Conservation (phyloP, 148 eudicot species). For the Arctostaphylos glauca region DNA sequence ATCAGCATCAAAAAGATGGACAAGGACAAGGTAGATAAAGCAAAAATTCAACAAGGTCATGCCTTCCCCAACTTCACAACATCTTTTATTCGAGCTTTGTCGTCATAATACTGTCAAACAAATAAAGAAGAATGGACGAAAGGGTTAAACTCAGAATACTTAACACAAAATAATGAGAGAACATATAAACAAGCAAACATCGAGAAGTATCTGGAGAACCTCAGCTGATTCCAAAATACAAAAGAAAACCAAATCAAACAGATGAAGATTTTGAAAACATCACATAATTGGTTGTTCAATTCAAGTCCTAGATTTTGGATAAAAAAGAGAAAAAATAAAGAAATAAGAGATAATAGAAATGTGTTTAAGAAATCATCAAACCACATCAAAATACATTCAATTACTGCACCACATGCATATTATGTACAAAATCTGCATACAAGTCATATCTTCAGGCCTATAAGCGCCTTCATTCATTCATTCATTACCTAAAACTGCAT, state of each 20-base stretch:
- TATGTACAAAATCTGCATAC: neutral
- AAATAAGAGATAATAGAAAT: neutral
- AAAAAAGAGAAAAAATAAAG: neutral
- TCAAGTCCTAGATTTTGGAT: conserved; percentile 1
- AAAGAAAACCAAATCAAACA: neutral
- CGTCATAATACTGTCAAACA: conserved; percentile 75
- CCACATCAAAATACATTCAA: neutral
- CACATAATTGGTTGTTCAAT: neutral
- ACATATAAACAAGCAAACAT: neutral
- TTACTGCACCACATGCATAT: neutral
- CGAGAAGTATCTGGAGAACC: neutral
- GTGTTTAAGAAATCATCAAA: neutral
- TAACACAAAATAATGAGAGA: neutral
- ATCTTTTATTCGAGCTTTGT: conserved; percentile 78
- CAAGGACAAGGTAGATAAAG: conserved; percentile 1
- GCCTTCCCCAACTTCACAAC: conserved; percentile 70
- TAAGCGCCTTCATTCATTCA: neutral
- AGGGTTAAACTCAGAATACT: neutral
- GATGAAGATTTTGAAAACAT: neutral
- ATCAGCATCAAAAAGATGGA: conserved; percentile 2
- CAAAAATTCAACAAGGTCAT: conserved; percentile 14
- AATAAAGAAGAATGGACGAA: neutral
- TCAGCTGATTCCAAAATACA: neutral
- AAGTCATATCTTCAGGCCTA: neutral
- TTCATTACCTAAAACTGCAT: neutral